phyloP scores from a whole-genome alignment of 306 rosid genomes.

The Lathyrus oleraceus region DNA sequence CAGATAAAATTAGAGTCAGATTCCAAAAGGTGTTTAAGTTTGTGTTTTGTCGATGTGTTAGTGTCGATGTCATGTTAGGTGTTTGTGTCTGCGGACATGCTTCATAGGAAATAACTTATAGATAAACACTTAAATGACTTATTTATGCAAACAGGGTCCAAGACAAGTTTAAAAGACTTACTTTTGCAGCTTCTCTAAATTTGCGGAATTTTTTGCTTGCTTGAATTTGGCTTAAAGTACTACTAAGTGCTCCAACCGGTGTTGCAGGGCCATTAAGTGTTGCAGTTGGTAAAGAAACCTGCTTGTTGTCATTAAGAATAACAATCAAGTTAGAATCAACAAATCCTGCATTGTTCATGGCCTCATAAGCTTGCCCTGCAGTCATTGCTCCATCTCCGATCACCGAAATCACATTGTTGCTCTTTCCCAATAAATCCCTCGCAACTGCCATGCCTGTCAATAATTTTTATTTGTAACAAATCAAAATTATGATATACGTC shows the following conservation, averaged over 20 bases:
- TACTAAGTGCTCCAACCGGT: conserved; percentile 89
- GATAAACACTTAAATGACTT: neutral
- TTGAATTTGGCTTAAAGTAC: conserved; percentile 76
- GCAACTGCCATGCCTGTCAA: conserved; percentile 91
- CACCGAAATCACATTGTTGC: conserved; percentile 73
- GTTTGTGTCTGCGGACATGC: too few relatives aligned
- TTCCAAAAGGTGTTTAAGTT: conserved; percentile 3
- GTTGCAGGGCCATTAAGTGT: conserved; percentile 92
- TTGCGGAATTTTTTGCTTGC: conserved; percentile 75
- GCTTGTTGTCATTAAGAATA: conserved; percentile 83
- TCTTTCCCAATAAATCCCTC: conserved; percentile 80
- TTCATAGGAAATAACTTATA: neutral
- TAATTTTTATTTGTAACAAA: neutral
- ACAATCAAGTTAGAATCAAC: conserved; percentile 82
- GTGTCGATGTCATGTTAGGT: too few relatives aligned
- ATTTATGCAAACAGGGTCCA: neutral
- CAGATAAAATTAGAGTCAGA: conserved; percentile 34
- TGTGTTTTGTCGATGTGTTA: too few relatives aligned
- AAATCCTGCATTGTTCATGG: conserved; percentile 92
- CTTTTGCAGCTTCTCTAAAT: conserved; percentile 89
- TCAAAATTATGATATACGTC: neutral
- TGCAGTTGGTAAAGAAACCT: conserved; percentile 96
- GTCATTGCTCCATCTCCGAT: conserved; percentile 98
- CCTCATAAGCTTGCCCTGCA: conserved; percentile 97
- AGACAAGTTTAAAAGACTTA: conserved; percentile 36